Base-by-base conservation (phyloP, 768 basidiomycete species). In the Lactifluus volemus region DNA sequence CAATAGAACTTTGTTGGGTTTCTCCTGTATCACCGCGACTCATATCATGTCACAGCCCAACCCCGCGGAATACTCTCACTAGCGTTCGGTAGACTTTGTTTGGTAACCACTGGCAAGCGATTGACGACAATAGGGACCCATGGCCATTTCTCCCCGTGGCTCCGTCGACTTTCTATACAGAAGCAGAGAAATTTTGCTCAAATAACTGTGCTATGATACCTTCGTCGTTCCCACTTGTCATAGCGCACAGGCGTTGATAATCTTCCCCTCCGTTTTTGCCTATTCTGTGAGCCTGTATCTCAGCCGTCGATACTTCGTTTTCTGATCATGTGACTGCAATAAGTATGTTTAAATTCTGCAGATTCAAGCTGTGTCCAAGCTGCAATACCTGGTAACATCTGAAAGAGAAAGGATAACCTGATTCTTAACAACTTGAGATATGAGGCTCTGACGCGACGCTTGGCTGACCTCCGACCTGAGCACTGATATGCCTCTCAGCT, bases 81-180 rank as follows among this genome's bases (percentile, higher is more conserved):
- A 75, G 78, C 79, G 10, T 79, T 80, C 52, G 77, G 76, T 3
- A 72, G 73, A 4, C 62, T 78, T 64, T 69, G 44, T 72, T 47
- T 78, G 12, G 25, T 2, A 25, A 25, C 25, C 25, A 25, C 2
- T 36, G 34, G 2, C 34, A 36, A 25, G 25, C 34, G 10, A 36
- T 1, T 36, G 34, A 36, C 4, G 34, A 10, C 44, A n/a, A 19
- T 8, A n/a, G n/a, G n/a, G 44, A 6, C 8, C 44, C 44, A 9
- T 44, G n/a, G 4, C 9, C 44, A 8, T 44, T 9, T n/a, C n/a
- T 19, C 79, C 69, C 50, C 78, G 51, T 4, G 15, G 3, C 30
- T n/a, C 25, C 14, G 14, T 32, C 30, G 14, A 49, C 30, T 32
- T 32, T 49, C 30, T 29, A 49, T 49, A 32, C 30, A 49, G 49